Evolutionary conservation across 2,329 filamentous ascomycete species (phyloP), one percentile per base, ranked within the genome.

Genomic region (Botrytis hyacinthi): DNA sequence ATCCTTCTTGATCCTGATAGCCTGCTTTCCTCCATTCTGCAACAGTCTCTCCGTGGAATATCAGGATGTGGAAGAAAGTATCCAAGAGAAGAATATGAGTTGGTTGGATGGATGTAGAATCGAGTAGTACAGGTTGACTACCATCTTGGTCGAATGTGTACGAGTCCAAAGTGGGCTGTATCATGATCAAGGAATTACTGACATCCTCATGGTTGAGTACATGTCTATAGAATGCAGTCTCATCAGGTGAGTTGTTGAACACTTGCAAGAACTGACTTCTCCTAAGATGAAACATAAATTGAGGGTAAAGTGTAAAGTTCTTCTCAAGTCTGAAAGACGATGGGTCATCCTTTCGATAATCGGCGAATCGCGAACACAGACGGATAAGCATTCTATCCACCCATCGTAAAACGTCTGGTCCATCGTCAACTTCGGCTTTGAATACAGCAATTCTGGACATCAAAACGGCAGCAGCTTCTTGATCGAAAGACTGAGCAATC

Each of bases 381-480:
- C 96, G 89, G 82, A 99, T 99, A 74, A 99, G 89, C 96, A 99
- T 99, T 77, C 96, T 90, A 81, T 99, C 96, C 37, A 99, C 96
- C 96, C 96, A 99, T 81, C 96, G 90, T 73, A 99, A 87, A 40
- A 99, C 95, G 83, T 99, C 96, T n/a, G 96, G 96, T 0, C 96
- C 96, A 81, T 99, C 96, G 79, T 99, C 96, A 40, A 98, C 95
- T 82, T 99, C 96, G 1, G 96, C 95, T 85, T 98, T 99, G 87
- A 97, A 99, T 67, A 98, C 96, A 14, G 96, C 96, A 82, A 99
- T 99, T 77, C 96, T 90, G n/a, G 95, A 97, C 96, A 99, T 99
- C 62, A 99, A 89, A 29, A 98, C 96, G 35, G 96, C 96, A 5
- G 96, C 95, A 61, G 96, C 96, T 86, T 99, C 96, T 82, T 99